Conservation (phyloP, 1,139 yeast genomes). For the Candida freyschussii region DNA sequence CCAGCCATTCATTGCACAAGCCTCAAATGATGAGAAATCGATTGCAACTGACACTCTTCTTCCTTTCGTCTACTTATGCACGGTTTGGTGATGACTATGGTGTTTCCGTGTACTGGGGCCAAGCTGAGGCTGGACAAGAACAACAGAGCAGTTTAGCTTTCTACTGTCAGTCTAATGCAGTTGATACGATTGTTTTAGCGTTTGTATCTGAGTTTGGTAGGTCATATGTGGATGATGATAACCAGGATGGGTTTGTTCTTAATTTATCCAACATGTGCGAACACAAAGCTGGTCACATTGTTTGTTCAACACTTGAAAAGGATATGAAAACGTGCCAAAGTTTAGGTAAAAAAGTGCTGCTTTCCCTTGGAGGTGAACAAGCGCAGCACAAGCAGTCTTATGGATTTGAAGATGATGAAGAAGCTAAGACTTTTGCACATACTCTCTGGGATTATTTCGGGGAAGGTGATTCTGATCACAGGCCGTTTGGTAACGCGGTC, state of each 20-base stretch:
- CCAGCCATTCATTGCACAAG: no score
- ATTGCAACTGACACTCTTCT: no score
- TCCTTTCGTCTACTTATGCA: no score
- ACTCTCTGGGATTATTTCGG: conserved; percentile 75
- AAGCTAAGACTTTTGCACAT: conserved; percentile 57
- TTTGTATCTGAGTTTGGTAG: conserved; percentile 49
- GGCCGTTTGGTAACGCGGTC: conserved; percentile 64
- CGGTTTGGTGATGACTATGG: conserved; percentile 4
- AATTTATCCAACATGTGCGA: conserved; percentile 20
- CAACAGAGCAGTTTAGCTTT: conserved; percentile 46
- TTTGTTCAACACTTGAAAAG: conserved; percentile 37
- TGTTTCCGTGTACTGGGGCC: conserved; percentile 83
- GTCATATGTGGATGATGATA: conserved; percentile 2
- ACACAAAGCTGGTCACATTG: conserved; percentile 7
- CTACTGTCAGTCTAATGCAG: conserved; percentile 56
- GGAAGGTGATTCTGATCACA: conserved; percentile 35
- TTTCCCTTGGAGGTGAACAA: conserved; percentile 73
- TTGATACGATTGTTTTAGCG: conserved; percentile 60
- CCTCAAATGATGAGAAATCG: no score
- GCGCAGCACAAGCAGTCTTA: conserved; percentile 31
- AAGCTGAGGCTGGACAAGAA: conserved; percentile 46
- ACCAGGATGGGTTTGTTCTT: conserved; percentile 18
- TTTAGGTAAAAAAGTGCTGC: conserved; percentile 59
- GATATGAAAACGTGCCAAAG: conserved; percentile 69
- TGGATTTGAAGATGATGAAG: conserved; percentile 53